A percentile compares a stretch with the other conserved stretches of the same genome.
phyloP scores from a whole-genome alignment of 495 filamentous ascomycete species.

The Penicillium goetzii region DNA sequence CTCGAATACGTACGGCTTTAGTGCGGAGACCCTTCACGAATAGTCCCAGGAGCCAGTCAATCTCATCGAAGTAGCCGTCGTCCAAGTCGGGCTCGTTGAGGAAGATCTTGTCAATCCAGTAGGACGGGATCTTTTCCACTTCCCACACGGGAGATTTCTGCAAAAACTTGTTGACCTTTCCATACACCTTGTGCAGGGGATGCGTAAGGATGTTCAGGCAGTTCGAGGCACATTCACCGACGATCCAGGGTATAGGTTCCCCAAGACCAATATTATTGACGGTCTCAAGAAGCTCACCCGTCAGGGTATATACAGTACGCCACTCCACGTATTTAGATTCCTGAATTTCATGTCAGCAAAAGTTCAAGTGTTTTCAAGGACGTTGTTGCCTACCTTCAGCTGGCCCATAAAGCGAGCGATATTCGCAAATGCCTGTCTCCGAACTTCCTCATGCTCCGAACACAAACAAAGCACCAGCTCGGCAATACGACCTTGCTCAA shows the following conservation, averaged over 20 bases:
- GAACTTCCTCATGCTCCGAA: constrained; percentile 71
- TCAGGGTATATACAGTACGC: constrained; percentile 72
- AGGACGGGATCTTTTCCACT: constrained; percentile 69
- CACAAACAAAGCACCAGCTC: constrained; percentile 74
- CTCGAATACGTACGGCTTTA: constrained; percentile 43
- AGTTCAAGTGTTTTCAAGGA: neutral
- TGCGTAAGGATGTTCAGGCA: constrained; percentile 69
- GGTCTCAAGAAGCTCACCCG: constrained; percentile 79
- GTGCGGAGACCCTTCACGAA: constrained; percentile 71
- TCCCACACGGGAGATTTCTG: constrained; percentile 75
- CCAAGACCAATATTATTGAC: constrained; percentile 56
- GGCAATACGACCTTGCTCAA: constrained; percentile 70
- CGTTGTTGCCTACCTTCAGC: constrained; percentile 53
- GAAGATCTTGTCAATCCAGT: constrained; percentile 73
- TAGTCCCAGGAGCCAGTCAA: constrained; percentile 79
- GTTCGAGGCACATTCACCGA: constrained; percentile 72
- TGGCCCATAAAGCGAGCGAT: constrained; percentile 66
- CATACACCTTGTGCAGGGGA: constrained; percentile 82
- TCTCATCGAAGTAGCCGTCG: constrained; percentile 74
- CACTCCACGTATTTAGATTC: constrained; percentile 74
- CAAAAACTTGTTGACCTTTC: constrained; percentile 84
- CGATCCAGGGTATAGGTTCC: constrained; percentile 69
- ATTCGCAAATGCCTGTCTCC: constrained; percentile 73
- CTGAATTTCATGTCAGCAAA: constrained; percentile 21
- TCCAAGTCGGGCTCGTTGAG: constrained; percentile 70